Percentiles rank a stretch among this genome's conserved stretches.
phyloP scores from a whole-genome alignment of 805 yeast species.

The Candida adriatica region DNA sequence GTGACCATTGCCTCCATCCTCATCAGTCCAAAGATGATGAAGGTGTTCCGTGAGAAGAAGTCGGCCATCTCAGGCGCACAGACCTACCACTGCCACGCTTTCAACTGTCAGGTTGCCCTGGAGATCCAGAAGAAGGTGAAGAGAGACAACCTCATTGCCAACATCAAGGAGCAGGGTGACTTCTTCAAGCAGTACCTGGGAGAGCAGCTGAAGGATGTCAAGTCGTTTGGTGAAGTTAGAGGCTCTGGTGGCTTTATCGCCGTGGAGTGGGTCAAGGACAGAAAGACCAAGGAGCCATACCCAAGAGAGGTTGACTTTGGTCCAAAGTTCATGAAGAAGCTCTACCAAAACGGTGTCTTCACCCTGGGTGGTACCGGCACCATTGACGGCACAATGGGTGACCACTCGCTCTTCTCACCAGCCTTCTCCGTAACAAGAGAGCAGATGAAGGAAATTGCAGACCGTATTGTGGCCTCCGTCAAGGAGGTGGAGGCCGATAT shows the following conservation, averaged over 20 bases:
- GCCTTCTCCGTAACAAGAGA: slow-evolving; percentile 33
- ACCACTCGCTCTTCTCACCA: slow-evolving; percentile 41
- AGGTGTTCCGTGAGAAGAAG: slow-evolving; percentile 24
- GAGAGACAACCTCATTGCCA: slow-evolving; percentile 30
- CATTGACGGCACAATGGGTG: slow-evolving; percentile 34
- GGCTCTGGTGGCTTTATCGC: slow-evolving; percentile 54
- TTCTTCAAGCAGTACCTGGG: slow-evolving; percentile 33
- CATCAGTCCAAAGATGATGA: slow-evolving; percentile 30
- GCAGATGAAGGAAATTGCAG: slow-evolving; percentile 31
- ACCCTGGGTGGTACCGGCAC: slow-evolving; percentile 35
- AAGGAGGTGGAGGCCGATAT: slow-evolving; percentile 17
- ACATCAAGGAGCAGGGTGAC: slow-evolving; percentile 36
- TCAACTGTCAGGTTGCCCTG: slow-evolving; percentile 39
- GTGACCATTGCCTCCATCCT: slow-evolving; percentile 41
- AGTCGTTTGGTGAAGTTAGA: slow-evolving; percentile 43
- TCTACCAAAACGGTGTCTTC: slow-evolving; percentile 35
- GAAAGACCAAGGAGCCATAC: slow-evolving; percentile 40
- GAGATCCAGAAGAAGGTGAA: slow-evolving; percentile 38
- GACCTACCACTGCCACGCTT: slow-evolving; percentile 41
- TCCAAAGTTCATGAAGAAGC: slow-evolving; percentile 26
- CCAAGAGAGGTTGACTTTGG: slow-evolving; percentile 25
- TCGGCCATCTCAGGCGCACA: slow-evolving; percentile 36
- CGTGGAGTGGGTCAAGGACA: slow-evolving; percentile 42
- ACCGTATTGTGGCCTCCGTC: slow-evolving; percentile 17
- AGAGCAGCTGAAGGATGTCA: slow-evolving; percentile 24